Base-by-base conservation (phyloP, 768 basidiomycete species). In the Boletus rufocinnamomeus region DNA sequence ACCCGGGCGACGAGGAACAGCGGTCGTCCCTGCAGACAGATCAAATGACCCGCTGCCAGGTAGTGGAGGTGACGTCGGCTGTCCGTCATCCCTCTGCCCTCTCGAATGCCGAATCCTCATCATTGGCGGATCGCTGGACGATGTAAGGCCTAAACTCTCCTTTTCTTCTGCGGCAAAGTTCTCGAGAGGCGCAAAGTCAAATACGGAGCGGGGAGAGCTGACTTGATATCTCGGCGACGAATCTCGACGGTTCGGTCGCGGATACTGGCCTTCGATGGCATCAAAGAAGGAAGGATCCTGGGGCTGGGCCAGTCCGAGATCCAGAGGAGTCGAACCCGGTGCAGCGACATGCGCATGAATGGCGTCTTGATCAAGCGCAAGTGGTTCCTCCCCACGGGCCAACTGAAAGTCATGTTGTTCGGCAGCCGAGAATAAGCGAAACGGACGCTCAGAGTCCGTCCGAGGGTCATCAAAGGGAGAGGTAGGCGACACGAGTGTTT, bases 141-240 rank as follows among this genome's bases (percentile, higher is more conserved):
- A 78, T 4, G 73, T 71, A 11, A 93, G 72, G 4, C 90, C 91
- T 0, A 92, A 75, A 44, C 73, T 76, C 30, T 79, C 73, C 64
- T 89, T 89, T 72, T 95, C 93, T 19, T 79, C 80, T 0, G 75
- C 71, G 1, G 90, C 90, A 70, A 87, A 96, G 7, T 82, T 80
- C 68, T 97, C 95, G 80, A 97, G 87, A 1, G 73, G 76, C 0
- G 72, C 62, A 69, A 93, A 96, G 69, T 94, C 84, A 68, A 92
- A 95, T 27, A 78, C 74, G 27, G 83, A 81, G 10, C 78, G 80
- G 6, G 81, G 79, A 50, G 65, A 74, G 58, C 84, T 83, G 3
- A 83, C 79, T 60, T 89, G 91, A 64, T 91, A 93, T 41, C 83
- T 84, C 0, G 89, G 88, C 21, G 66, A 50, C 6, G 71, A 58